These are phyloP conservation scores for Tetrapisispora namnaoensis DNA, from an alignment of 805 yeast species.

Conservation along the genomic window DNA sequence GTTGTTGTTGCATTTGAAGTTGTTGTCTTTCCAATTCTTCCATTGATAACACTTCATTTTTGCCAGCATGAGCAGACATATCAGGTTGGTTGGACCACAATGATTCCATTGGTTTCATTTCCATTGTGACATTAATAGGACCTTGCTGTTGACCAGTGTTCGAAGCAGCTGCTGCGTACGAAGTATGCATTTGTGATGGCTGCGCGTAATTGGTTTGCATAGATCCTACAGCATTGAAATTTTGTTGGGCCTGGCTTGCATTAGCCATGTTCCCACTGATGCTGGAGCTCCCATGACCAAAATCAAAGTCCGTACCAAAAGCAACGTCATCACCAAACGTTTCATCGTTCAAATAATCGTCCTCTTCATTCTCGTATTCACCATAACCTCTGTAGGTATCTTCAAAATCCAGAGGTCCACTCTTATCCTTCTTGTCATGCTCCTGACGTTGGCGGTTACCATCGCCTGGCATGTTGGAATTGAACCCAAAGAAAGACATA, in stretches of 20 bases:
- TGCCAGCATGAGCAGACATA: neutral
- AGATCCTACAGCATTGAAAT: neutral
- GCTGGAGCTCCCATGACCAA: conserved; percentile 19
- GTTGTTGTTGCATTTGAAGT: conserved; percentile 24
- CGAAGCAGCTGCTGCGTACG: conserved; percentile 24
- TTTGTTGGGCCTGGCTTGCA: neutral
- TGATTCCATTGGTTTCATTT: conserved; percentile 60
- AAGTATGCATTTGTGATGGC: conserved; percentile 8
- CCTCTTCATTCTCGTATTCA: conserved; percentile 60
- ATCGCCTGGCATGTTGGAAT: conserved; percentile 13
- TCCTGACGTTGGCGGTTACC: neutral
- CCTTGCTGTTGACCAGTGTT: conserved; percentile 6
- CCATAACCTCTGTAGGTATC: conserved; percentile 78
- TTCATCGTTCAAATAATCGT: conserved; percentile 39
- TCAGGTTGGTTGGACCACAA: conserved; percentile 40
- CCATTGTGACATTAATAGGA: conserved; percentile 16
- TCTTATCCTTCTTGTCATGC: conserved; percentile 3
- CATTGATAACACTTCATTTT: conserved; percentile 49
- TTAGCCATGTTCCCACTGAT: neutral
- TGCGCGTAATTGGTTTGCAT: neutral
- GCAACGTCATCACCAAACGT: conserved; percentile 27
- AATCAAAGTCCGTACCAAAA: conserved; percentile 30
- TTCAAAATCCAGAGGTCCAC: conserved; percentile 56
- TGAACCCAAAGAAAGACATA: conserved; percentile 32
- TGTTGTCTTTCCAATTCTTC: conserved; percentile 71